Evolutionary conservation across 2,329 filamentous ascomycete genomes (phyloP).

Genomic region (Hyphodiscus sp.): DNA sequence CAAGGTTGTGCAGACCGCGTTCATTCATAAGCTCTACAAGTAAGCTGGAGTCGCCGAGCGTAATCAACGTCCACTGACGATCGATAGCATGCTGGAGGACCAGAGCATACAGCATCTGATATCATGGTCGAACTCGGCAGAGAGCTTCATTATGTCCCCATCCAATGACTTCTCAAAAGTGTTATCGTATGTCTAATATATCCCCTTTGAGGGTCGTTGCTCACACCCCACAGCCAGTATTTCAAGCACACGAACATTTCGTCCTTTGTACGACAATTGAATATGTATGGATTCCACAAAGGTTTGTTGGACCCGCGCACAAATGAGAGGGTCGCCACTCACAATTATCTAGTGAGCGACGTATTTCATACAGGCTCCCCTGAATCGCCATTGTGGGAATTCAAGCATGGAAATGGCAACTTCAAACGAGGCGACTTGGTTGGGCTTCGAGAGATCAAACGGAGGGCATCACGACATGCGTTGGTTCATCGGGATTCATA

Average conservation of each 20-base stretch:
- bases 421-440: constrained; percentile 94
- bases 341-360: constrained; percentile 70
- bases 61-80: not conserved
- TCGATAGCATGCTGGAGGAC: constrained; percentile 86
- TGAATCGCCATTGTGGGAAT: constrained; percentile 94
- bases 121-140: constrained; percentile 87
- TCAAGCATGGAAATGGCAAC: constrained; percentile 95
- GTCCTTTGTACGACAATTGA: constrained; percentile 93
- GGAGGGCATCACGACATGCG: constrained; percentile 85
- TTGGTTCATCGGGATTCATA: constrained; percentile 90
- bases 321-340: constrained; percentile 5
- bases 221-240: constrained; percentile 64
- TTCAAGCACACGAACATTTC: constrained; percentile 99
- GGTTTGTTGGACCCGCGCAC: constrained; percentile 45
- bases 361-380: constrained; percentile 94
- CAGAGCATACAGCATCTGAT: constrained; percentile 89
- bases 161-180: constrained; percentile 98
- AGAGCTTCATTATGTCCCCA: constrained; percentile 98
- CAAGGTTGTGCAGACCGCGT: constrained; percentile 96
- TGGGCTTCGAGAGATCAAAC: constrained; percentile 89
- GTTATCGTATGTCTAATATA: constrained; percentile 66
- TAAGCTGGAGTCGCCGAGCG: constrained; percentile 40
- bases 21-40: constrained; percentile 99
- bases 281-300: constrained; percentile 99
- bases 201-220: constrained; percentile 3